phyloP scores from a whole-genome alignment of 2,329 filamentous ascomycete genomes.

The Pseudocercospora fuligena region DNA sequence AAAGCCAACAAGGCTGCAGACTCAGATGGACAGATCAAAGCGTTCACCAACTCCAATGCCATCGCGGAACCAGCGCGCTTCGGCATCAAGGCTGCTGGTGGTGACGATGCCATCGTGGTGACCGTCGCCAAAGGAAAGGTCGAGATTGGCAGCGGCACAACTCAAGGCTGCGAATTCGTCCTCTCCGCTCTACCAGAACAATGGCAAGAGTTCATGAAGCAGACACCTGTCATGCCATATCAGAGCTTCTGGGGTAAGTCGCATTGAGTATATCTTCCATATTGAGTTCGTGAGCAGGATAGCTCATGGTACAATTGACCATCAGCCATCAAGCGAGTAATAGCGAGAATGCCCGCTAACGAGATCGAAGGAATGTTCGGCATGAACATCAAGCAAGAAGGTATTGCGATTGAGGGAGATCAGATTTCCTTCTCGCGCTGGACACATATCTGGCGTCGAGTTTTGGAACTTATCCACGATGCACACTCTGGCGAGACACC shows the following conservation, averaged over 20 bases:
- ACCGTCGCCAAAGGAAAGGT: constrained; percentile 39
- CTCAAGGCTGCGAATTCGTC: constrained; percentile 41
- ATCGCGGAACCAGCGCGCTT: constrained; percentile 38
- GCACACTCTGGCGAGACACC: constrained; percentile 52
- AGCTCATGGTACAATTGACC: not conserved
- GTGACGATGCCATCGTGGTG: constrained; percentile 36
- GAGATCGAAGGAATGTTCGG: constrained; percentile 41
- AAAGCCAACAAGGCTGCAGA: constrained; percentile 37
- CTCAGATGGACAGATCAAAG: constrained; percentile 38
- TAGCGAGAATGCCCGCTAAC: constrained; percentile 24
- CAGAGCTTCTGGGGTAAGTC: constrained; percentile 53
- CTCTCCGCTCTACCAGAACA: constrained; percentile 51
- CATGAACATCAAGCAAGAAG: constrained; percentile 56
- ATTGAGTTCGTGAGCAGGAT: not conserved
- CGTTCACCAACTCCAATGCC: constrained; percentile 39
- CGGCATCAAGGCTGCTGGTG: constrained; percentile 40
- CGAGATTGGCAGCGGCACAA: constrained; percentile 32
- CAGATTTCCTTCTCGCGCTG: constrained; percentile 51
- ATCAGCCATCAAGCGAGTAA: constrained; percentile 25
- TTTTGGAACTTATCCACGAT: constrained; percentile 55
- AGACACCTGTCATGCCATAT: constrained; percentile 49
- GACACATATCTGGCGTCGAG: constrained; percentile 54
- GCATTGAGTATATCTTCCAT: not conserved
- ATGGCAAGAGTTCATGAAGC: constrained; percentile 54
- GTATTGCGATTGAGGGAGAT: constrained; percentile 54